phyloP scores from a whole-genome alignment of 2,329 filamentous ascomycete species.

The Clonostachys sp. region DNA sequence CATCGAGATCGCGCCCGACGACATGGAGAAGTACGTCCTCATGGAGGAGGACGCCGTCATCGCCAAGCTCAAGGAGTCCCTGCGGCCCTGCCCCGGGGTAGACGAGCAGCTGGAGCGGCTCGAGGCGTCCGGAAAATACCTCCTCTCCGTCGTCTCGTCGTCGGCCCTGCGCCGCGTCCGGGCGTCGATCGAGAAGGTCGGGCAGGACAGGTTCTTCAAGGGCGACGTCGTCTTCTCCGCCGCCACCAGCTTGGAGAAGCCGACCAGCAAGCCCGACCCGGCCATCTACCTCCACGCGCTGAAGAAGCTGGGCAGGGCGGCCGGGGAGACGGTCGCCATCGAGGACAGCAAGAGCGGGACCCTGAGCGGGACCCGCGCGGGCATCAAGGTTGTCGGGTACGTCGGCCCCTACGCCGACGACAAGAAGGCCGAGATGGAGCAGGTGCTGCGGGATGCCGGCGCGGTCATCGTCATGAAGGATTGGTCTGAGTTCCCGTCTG shows the following conservation, averaged over 20 bases:
- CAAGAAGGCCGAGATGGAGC: constrained; percentile 61
- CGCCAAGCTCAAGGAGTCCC: constrained; percentile 66
- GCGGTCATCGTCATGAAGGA: constrained; percentile 57
- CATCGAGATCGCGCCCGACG: constrained; percentile 63
- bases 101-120: constrained; percentile 65
- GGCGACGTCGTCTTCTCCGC: constrained; percentile 74
- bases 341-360: constrained; percentile 89
- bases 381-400: constrained; percentile 79
- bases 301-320: constrained; percentile 65
- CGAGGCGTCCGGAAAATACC: constrained; percentile 56
- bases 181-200: constrained; percentile 75
- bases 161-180: constrained; percentile 74
- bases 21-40: constrained; percentile 70
- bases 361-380: constrained; percentile 66
- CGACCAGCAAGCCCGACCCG: constrained; percentile 89
- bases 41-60: constrained; percentile 82
- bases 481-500: constrained; percentile 51
- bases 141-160: constrained; percentile 75
- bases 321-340: constrained; percentile 71
- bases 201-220: constrained; percentile 77
- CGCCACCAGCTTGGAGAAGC: constrained; percentile 69
- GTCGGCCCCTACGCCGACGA: constrained; percentile 69
- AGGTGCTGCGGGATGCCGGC: constrained; percentile 55
- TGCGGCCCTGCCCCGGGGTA: constrained; percentile 65
- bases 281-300: constrained; percentile 81